Base-by-base conservation (phyloP, 192 early-diverging fungal genomes). In the Geosiphon pyriformis region DNA sequence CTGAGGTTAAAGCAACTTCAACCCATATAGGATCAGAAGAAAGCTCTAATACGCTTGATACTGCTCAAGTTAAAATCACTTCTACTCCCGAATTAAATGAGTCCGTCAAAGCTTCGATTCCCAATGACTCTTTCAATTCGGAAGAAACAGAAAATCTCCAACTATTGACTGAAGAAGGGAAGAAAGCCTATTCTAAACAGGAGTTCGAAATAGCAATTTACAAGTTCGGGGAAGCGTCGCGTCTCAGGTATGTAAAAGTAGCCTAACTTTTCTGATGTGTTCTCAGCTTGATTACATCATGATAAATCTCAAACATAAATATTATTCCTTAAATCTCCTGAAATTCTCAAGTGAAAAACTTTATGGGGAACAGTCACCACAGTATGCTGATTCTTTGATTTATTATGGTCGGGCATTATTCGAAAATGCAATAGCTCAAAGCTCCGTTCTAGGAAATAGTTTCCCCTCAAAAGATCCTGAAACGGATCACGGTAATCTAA, bases 391-490 rank as follows among this genome's bases (percentile, higher is more conserved):
- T 67, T 82, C 80, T 0, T 70, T 89, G 52, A 86, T 90, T 54
- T 71, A 84, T 60, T 93, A 91, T 68, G 92, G 92, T 23, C 76
- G 82, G 17, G 86, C 90, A 3, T 71, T 93, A 7, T 68, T 91
- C n/a, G 81, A 89, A 56, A 79, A 87, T 61, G 88, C 87, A 12
- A 84, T 91, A 47, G 74, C 88, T 67, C 84, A 90, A 54, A 88
- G 73, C 70, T 84, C 88, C 42, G 85, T 90, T n/a, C 67, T 93
- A 49, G 92, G 88, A 8, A 80, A 83, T 11, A 74, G 76, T 35
- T 47, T 57, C 10, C 15, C 46, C 25, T 22, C 34, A 1, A n/a
- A 56, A 56, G 18, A 23, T 29, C 2, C 54, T 56, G 54, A 56
- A 23, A n/a, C n/a, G n/a, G n/a, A n/a, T n/a, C n/a, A n/a, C n/a